Base-by-base conservation (phyloP, 176 grass and related monocot species). In the Puya raimondii region DNA sequence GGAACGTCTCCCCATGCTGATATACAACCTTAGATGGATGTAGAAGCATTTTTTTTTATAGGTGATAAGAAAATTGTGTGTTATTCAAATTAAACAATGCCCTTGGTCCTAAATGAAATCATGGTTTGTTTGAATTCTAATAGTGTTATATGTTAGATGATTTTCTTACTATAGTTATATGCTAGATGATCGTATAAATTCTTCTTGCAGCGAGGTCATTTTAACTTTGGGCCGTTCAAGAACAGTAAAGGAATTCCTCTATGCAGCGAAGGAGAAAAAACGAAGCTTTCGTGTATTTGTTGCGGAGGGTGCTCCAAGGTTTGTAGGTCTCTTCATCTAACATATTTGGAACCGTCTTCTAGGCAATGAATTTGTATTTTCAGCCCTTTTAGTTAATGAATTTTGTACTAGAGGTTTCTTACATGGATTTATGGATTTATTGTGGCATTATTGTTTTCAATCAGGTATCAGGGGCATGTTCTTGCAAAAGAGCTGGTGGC, bases 291-390 rank as follows among this genome's bases (percentile, higher is more conserved):
- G 80, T 76, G 89, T 93, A 84, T 93, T 99, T 93, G 85, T 93
- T 80, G 87, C 89, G 47, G 94, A 91, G 88, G 87, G 94, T 82
- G 87, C 89, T 86, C 94, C 89, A 73, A 99, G 89, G 94, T 99
- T 64, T 74, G 76, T 81, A 65, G 10, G 7, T 83, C 51, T 54
- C 76, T 59, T 64, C 14, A 76, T 47, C 52, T 71, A 74, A 66
- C 64, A 66, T 66, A 14, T 7, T 25, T 69, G 66, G 65, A 17
- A 59, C 14, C 54, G 21, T 59, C 15, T 42, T 21, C 13, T 17
- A 17, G 54, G 54, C 54, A 59, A 17, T 59, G 54, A 61, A 7
- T 61, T 61, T 22, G 17, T 18, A 61, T 7, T 61, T 61, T 17
- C 4, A 42, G 5, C 21, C 6, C 21, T 61, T 61, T 61, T 61